Percentiles rank a stretch among this genome's conserved stretches.
These are phyloP conservation scores for Neofusicoccum sp. DNA, from an alignment of 2,329 filamentous ascomycete species.

Conservation along the genomic window DNA sequence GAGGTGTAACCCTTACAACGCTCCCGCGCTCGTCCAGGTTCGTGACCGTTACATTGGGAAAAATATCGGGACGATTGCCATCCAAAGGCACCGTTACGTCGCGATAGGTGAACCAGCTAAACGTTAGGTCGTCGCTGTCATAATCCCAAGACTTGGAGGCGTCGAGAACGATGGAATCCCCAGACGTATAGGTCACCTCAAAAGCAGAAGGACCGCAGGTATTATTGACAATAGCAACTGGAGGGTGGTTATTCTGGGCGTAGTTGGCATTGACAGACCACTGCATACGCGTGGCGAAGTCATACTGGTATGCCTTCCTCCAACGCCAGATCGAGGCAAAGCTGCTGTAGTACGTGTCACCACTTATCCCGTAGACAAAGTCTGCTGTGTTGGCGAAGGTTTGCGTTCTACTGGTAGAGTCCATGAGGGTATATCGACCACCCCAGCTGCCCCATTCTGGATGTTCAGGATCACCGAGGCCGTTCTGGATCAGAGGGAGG, in stretches of 20 bases:
- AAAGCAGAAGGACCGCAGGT: slow-evolving; percentile 18
- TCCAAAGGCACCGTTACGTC: background rate
- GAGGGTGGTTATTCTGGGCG: slow-evolving; percentile 25
- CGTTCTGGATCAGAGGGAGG: slow-evolving; percentile 46
- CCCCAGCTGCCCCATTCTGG: slow-evolving; percentile 49
- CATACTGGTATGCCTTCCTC: slow-evolving; percentile 45
- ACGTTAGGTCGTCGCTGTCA: slow-evolving; percentile 23
- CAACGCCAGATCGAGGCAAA: slow-evolving; percentile 47
- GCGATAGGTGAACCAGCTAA: slow-evolving; percentile 26
- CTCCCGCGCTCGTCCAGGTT: background rate
- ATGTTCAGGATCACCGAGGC: slow-evolving; percentile 40
- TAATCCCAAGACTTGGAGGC: slow-evolving; percentile 26
- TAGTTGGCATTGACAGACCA: slow-evolving; percentile 34
- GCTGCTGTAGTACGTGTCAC: slow-evolving; percentile 31
- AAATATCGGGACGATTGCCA: background rate
- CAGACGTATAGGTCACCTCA: slow-evolving; percentile 14
- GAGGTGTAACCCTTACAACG: slow-evolving; percentile 1
- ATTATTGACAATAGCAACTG: slow-evolving; percentile 24
- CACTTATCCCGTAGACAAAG: slow-evolving; percentile 36
- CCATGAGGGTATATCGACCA: slow-evolving; percentile 39
- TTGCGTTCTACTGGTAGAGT: slow-evolving; percentile 19
- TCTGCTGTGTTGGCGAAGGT: slow-evolving; percentile 40
- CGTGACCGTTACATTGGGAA: slow-evolving; percentile 3
- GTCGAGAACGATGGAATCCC: slow-evolving; percentile 23
- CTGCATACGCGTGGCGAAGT: slow-evolving; percentile 47